Conservation (phyloP, 2,329 filamentous ascomycete genomes). For the Aquanectria penicillioides region DNA sequence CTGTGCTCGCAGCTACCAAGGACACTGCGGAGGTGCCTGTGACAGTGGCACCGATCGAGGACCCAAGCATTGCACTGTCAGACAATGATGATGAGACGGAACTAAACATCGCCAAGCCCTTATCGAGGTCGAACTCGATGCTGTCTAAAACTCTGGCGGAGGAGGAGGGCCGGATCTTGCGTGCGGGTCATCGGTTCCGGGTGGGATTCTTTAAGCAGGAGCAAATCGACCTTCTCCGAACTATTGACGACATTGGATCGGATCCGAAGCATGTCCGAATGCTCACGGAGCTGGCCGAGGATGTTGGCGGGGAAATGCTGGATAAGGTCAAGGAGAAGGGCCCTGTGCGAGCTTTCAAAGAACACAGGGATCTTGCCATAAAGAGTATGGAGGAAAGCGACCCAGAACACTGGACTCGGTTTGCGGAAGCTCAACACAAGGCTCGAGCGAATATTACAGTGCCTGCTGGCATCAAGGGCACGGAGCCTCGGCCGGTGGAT, state of each 20-base stretch:
- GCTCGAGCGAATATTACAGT: conserved; percentile 62
- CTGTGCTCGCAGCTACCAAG: conserved; percentile 25
- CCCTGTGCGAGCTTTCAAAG: conserved; percentile 69
- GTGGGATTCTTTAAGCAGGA: conserved; percentile 62
- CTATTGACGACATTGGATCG: conserved; percentile 59
- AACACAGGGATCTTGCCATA: conserved; percentile 62
- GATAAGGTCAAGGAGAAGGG: conserved; percentile 66
- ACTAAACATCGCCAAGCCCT: conserved; percentile 51
- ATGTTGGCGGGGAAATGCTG: conserved; percentile 69
- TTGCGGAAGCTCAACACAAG: conserved; percentile 71
- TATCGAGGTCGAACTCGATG: conserved; percentile 63
- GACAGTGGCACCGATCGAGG: conserved; percentile 43
- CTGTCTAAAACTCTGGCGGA: conserved; percentile 64
- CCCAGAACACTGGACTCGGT: conserved; percentile 71
- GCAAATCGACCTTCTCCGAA: conserved; percentile 60
- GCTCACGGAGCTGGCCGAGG: conserved; percentile 71
- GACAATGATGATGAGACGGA: conserved; percentile 62
- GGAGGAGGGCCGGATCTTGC: conserved; percentile 66
- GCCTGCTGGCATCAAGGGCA: conserved; percentile 38
- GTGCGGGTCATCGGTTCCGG: conserved; percentile 67
- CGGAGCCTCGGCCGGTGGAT: conserved; percentile 40
- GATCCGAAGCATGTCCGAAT: conserved; percentile 62
- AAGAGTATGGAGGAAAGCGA: conserved; percentile 67
- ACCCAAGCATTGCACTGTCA: conserved; percentile 51
- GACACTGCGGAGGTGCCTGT: conserved; percentile 34